Conservation (phyloP, 257 asterid genomes). For the Solanum paucissectum region DNA sequence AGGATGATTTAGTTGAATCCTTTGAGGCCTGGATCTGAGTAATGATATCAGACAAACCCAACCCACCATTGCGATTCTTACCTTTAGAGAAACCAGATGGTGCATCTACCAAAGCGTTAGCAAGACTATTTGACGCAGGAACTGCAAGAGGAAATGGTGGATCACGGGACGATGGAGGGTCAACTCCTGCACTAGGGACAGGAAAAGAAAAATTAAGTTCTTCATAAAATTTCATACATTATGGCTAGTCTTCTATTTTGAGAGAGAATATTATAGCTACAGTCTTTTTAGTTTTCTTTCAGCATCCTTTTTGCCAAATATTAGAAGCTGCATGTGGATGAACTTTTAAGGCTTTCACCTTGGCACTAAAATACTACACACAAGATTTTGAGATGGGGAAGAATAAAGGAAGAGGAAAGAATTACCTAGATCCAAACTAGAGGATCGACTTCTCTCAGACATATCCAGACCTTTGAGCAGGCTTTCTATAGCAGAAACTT, state of each 20-base stretch:
- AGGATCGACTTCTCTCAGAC: conserved; percentile 72
- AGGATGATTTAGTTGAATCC: conserved; percentile 63
- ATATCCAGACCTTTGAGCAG: conserved; percentile 85
- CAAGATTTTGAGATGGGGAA: background rate
- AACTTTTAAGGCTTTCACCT: background rate
- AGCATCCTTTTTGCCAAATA: background rate
- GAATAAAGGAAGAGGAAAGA: conserved; percentile 20
- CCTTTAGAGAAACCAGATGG: conserved; percentile 55
- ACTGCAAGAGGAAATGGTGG: conserved; percentile 97
- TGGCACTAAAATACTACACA: background rate
- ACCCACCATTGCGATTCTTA: conserved; percentile 72
- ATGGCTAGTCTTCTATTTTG: background rate
- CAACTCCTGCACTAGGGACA: conserved; percentile 99
- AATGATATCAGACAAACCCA: conserved; percentile 83
- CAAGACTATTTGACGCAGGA: conserved; percentile 75
- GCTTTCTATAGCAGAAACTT: conserved; percentile 96
- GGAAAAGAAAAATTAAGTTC: conserved; percentile 39
- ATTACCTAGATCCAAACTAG: conserved; percentile 98
- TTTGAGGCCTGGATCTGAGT: conserved; percentile 91
- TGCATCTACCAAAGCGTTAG: conserved; percentile 47
- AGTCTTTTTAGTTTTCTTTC: background rate
- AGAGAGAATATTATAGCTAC: background rate
- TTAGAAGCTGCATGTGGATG: background rate
- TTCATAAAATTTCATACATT: conserved; percentile 18
- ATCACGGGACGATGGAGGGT: conserved; percentile 99